A percentile compares a stretch with the other conserved stretches of the same genome.
phyloP scores from a whole-genome alignment of 345 rosid genomes.

The Nephelium lappaceum region DNA sequence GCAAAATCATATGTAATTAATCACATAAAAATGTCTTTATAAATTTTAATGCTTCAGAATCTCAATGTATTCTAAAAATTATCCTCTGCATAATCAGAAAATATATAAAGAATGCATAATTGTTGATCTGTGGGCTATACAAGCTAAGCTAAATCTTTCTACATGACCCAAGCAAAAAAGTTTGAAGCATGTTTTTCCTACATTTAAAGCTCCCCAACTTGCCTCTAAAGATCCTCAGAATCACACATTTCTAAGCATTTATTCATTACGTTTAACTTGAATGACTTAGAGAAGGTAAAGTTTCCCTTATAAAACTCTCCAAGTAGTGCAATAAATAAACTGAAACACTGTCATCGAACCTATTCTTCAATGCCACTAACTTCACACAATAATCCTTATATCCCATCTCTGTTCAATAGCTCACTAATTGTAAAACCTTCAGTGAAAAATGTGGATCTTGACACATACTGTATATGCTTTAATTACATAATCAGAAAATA shows the following conservation, averaged over 20 bases:
- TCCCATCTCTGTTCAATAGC: neutral
- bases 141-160: neutral
- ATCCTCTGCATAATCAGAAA: neutral
- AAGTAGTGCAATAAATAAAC: neutral
- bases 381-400: neutral
- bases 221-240: slow-evolving; percentile 1
- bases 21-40: neutral
- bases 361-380: neutral
- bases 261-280: neutral
- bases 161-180: neutral
- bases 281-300: neutral
- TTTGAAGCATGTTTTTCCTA: neutral
- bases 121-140: neutral
- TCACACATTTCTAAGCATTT: neutral
- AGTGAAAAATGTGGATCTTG: neutral
- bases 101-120: neutral
- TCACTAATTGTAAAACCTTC: neutral
- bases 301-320: neutral
- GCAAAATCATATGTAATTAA: neutral
- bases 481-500: neutral
- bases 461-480: neutral
- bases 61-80: neutral
- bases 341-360: neutral
- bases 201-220: neutral
- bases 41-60: neutral